phyloP scores from a whole-genome alignment of 176 grass and related monocot species.

The Guadua angustifolia region DNA sequence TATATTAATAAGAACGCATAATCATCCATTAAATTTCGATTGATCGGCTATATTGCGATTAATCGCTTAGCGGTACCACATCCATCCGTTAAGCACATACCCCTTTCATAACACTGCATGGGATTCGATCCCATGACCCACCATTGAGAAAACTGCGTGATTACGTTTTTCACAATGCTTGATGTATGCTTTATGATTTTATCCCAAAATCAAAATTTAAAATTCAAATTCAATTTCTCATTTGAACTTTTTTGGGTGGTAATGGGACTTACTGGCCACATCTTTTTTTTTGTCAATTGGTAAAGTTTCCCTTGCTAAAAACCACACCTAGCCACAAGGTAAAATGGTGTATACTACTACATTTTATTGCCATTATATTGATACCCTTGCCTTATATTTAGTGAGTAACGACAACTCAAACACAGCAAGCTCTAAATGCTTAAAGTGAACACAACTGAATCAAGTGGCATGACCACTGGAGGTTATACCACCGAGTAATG shows the following conservation, averaged over 20 bases:
- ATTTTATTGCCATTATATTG: constrained; percentile 2
- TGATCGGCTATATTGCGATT: too few species aligned
- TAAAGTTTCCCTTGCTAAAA: not conserved
- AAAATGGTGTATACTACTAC: not conserved
- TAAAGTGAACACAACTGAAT: not conserved
- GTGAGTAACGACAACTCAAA: not conserved
- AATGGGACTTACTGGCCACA: not conserved
- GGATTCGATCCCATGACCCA: not conserved
- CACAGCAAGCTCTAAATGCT: not conserved
- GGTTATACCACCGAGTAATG: too few species aligned
- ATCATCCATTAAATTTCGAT: too few species aligned
- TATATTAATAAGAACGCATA: too few species aligned
- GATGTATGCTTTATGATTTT: not conserved
- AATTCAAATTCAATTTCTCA: not conserved
- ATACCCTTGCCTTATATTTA: not conserved
- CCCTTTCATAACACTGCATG: too few species aligned
- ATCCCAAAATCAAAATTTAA: not conserved
- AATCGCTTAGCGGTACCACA: too few species aligned
- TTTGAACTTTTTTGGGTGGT: too few species aligned
- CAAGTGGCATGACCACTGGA: not conserved
- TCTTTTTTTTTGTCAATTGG: not conserved
- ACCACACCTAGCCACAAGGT: not conserved
- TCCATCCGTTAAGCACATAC: too few species aligned
- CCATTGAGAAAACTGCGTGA: not conserved
- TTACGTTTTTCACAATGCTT: not conserved